Evolutionary conservation across 805 yeast species (phyloP).

Genomic region (Yamadazyma ubonensis): DNA sequence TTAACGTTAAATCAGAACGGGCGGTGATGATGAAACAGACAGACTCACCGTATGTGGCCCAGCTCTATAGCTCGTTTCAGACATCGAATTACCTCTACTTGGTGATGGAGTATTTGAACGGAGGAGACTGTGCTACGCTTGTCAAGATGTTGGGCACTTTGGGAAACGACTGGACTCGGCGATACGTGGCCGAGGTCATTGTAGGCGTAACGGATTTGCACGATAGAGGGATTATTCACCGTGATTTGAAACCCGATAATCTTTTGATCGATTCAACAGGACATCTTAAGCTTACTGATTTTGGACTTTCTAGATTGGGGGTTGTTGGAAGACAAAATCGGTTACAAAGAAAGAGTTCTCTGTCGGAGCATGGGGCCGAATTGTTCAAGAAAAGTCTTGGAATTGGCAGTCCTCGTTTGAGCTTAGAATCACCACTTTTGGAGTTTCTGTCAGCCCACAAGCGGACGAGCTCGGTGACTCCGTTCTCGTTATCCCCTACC

Average conservation of each 20-base stretch:
- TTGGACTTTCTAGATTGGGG: conserved; percentile 90
- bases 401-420: conserved; percentile 7
- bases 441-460: conserved; percentile 25
- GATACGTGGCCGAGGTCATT: conserved; percentile 86
- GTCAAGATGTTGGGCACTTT: conserved; percentile 77
- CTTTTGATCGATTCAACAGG: conserved; percentile 82
- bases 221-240: conserved; percentile 83
- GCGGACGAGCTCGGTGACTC: conserved; percentile 43
- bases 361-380: conserved; percentile 43
- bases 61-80: conserved; percentile 83
- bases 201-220: conserved; percentile 91
- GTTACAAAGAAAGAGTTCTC: conserved; percentile 40
- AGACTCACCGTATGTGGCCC: conserved; percentile 90
- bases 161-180: conserved; percentile 82
- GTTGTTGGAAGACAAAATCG: conserved; percentile 73
- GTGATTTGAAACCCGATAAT: conserved; percentile 95
- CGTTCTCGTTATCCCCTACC: conserved; percentile 44
- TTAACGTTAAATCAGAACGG: conserved; percentile 90
- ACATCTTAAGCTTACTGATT: conserved; percentile 90
- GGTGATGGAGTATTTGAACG: conserved; percentile 95
- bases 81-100: conserved; percentile 80
- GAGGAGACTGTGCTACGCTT: conserved; percentile 92
- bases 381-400: conserved; percentile 26
- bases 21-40: conserved; percentile 98
- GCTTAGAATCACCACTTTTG: conserved; percentile 25